Evolutionary conservation across 345 rosid genomes (phyloP).

Genomic region (Chamaenerion angustifolium): DNA sequence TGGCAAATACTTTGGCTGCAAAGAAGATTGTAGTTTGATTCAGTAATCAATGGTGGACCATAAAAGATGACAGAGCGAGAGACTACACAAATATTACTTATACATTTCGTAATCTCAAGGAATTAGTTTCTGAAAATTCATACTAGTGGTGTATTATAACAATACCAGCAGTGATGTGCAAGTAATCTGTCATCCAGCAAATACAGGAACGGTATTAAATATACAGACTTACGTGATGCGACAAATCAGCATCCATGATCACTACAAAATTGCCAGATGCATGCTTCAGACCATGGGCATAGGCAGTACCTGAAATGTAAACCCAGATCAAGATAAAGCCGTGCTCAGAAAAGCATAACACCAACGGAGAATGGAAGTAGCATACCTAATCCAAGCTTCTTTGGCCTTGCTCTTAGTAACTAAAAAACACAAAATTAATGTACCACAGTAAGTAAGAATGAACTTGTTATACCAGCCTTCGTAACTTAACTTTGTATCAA

Average conservation of each 20-base stretch:
- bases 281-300: constrained; percentile 79
- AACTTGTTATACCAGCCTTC: no score
- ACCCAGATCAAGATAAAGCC: constrained; percentile 9
- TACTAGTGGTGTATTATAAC: no score
- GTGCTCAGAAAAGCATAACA: background rate
- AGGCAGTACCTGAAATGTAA: constrained; percentile 67
- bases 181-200: no score
- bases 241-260: constrained; percentile 97
- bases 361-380: background rate
- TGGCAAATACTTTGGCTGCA: constrained; percentile 93
- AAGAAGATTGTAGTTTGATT: constrained; percentile 12
- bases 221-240: constrained; percentile 73
- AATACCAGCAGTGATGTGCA: no score
- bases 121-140: no score
- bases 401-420: constrained; percentile 74
- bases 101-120: no score
- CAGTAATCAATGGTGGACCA: background rate
- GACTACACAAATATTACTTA: no score
- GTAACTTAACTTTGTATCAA: no score
- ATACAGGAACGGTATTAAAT: background rate
- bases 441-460: background rate
- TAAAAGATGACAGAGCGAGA: background rate
- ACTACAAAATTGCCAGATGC: constrained; percentile 86
- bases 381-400: constrained; percentile 92
- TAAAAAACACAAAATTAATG: constrained; percentile 19